phyloP scores from a whole-genome alignment of 495 filamentous ascomycete genomes.

The Annulohypoxylon nitens region DNA sequence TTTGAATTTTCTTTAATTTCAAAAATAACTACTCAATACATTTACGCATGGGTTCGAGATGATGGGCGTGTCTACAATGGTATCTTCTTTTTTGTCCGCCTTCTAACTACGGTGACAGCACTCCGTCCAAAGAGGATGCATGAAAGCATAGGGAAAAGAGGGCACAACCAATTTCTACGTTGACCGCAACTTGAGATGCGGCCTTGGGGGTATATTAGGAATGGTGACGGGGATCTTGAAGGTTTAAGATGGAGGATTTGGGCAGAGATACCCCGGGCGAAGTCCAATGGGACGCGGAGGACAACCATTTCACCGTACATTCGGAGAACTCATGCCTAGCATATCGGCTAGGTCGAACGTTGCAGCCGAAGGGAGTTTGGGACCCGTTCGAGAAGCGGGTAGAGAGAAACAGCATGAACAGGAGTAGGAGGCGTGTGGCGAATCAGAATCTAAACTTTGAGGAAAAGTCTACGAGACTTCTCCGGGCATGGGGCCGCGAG shows the following conservation, averaged over 20 bases:
- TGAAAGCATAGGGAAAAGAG: constrained; percentile 22
- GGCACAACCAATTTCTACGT: constrained; percentile 23
- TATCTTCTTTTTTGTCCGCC: constrained; percentile 14
- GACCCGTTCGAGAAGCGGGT: constrained; percentile 26
- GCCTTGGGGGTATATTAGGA: constrained; percentile 35
- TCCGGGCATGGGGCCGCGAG: constrained; percentile 36
- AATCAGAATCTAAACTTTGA: constrained; percentile 25
- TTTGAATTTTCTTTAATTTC: constrained; percentile 36
- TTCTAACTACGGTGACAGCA: constrained; percentile 28
- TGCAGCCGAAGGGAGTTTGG: constrained; percentile 33
- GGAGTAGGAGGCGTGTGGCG: constrained; percentile 23
- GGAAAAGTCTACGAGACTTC: constrained; percentile 20
- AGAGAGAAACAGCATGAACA: constrained; percentile 18
- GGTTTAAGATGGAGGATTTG: constrained; percentile 33
- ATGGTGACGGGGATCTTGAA: constrained; percentile 23
- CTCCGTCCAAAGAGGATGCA: constrained; percentile 15
- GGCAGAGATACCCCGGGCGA: constrained; percentile 44
- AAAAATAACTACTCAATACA: constrained; percentile 43
- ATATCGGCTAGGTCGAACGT: constrained; percentile 41
- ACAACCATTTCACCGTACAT: constrained; percentile 33
- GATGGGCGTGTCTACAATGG: constrained; percentile 30
- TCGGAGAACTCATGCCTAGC: constrained; percentile 34
- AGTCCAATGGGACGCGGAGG: constrained; percentile 23
- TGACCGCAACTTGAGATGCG: constrained; percentile 43
- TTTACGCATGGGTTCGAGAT: constrained; percentile 37